Evolutionary conservation across 2,329 filamentous ascomycete genomes (phyloP).

Genomic region (Biscogniauxia sp.): DNA sequence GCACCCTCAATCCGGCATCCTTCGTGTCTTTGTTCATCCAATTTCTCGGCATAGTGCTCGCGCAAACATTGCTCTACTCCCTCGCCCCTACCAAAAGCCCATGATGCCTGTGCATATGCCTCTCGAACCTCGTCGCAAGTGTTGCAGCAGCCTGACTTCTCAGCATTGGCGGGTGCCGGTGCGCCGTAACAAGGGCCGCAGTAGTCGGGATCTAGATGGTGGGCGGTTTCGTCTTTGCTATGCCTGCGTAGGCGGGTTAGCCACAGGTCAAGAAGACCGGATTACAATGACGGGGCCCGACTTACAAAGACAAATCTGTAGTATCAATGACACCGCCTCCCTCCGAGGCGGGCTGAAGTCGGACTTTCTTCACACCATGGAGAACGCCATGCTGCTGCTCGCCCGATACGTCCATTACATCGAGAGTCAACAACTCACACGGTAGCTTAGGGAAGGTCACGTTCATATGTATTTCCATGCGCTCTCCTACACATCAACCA

Average conservation of each 20-base stretch:
- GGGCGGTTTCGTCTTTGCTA: constrained; percentile 62
- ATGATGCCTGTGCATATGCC: constrained; percentile 83
- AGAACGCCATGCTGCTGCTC: constrained; percentile 94
- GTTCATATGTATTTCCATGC: constrained; percentile 99
- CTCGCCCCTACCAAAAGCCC: constrained; percentile 92
- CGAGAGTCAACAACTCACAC: constrained; percentile 91
- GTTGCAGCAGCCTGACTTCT: constrained; percentile 90
- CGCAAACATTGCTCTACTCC: constrained; percentile 92
- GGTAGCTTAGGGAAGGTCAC: constrained; percentile 91
- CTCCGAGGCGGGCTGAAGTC: constrained; percentile 68
- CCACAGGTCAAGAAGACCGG: neutral
- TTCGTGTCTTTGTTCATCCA: constrained; percentile 85
- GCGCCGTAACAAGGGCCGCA: constrained; percentile 94
- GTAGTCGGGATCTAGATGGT: constrained; percentile 86
- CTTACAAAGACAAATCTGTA: constrained; percentile 66
- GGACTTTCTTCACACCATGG: constrained; percentile 89
- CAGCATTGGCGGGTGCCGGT: constrained; percentile 63
- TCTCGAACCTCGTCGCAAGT: constrained; percentile 96
- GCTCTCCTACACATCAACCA: constrained; percentile 59
- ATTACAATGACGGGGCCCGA: constrained; percentile 12
- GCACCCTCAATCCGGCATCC: constrained; percentile 92
- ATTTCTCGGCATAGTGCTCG: constrained; percentile 87
- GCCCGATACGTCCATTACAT: constrained; percentile 98
- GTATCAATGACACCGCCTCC: constrained; percentile 74
- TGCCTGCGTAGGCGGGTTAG: constrained; percentile 48